phyloP scores from a whole-genome alignment of 2,329 filamentous ascomycete species.

The Spiromastix sp. region DNA sequence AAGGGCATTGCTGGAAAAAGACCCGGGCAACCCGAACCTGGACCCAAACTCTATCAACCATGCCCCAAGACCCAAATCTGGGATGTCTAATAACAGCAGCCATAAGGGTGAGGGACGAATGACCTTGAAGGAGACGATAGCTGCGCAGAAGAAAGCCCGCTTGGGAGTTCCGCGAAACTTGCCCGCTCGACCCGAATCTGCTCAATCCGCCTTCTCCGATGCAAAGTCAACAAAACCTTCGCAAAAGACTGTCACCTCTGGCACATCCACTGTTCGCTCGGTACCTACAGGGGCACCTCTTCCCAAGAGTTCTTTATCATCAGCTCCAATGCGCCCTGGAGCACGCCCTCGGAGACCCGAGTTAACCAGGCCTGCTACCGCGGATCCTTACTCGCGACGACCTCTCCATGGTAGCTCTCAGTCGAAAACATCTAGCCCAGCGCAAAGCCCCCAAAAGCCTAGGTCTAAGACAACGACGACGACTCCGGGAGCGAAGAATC shows the following conservation, averaged over 20 bases:
- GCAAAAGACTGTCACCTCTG: conserved; percentile 22
- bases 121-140: conserved; percentile 70
- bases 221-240: conserved; percentile 29
- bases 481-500: conserved; percentile 22
- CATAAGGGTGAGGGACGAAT: conserved; percentile 16
- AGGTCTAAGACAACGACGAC: conserved; percentile 18
- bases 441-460: conserved; percentile 12
- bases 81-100: conserved; percentile 12
- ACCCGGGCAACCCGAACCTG: conserved; percentile 58
- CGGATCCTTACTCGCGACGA: conserved; percentile 41
- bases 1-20: conserved; percentile 69
- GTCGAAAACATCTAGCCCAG: conserved; percentile 19
- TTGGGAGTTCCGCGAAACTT: conserved; percentile 31
- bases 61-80: conserved; percentile 11
- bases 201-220: conserved; percentile 42
- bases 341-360: conserved; percentile 28
- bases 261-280: conserved; percentile 21
- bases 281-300: conserved; percentile 27
- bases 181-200: conserved; percentile 47
- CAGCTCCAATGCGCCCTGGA: conserved; percentile 46
- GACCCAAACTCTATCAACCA: conserved; percentile 10
- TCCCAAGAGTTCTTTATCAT: conserved; percentile 34
- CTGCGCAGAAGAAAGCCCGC: conserved; percentile 62
- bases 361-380: conserved; percentile 39
- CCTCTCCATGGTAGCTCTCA: conserved; percentile 11